phyloP scores from a whole-genome alignment of 2,329 filamentous ascomycete genomes.

The Chaetoscypha palmicola region DNA sequence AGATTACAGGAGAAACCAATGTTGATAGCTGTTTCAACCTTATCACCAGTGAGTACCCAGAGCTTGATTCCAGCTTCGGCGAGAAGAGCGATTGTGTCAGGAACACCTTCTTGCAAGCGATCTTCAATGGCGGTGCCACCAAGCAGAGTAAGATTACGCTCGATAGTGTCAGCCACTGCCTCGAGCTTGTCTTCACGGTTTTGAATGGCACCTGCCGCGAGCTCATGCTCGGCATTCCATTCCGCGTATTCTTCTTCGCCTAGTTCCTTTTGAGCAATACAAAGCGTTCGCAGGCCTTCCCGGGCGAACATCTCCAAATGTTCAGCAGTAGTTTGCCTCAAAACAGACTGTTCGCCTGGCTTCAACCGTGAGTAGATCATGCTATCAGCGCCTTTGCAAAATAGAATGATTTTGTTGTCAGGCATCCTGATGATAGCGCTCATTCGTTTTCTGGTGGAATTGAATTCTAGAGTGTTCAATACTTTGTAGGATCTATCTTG shows the following conservation, averaged over 20 bases:
- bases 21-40: constrained; percentile 98
- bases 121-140: constrained; percentile 97
- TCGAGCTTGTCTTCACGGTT: constrained; percentile 92
- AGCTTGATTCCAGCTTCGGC: constrained; percentile 94
- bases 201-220: constrained; percentile 74
- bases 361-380: constrained; percentile 91
- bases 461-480: constrained; percentile 94
- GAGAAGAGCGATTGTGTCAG: constrained; percentile 87
- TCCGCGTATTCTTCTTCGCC: constrained; percentile 73
- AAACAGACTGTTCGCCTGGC: constrained; percentile 75
- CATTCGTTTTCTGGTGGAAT: constrained; percentile 95
- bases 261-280: constrained; percentile 78
- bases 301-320: constrained; percentile 96
- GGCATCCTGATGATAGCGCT: constrained; percentile 95
- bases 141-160: constrained; percentile 78
- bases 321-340: constrained; percentile 78
- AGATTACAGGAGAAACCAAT: constrained; percentile 99
- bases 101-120: constrained; percentile 90
- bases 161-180: constrained; percentile 79
- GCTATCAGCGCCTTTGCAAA: constrained; percentile 96
- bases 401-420: constrained; percentile 78
- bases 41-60: constrained; percentile 97
- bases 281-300: constrained; percentile 89
- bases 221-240: constrained; percentile 84
- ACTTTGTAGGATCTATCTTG: constrained; percentile 79